Evolutionary conservation across 192 early-diverging fungal genomes (phyloP).

Genomic region (Backusella circina): DNA sequence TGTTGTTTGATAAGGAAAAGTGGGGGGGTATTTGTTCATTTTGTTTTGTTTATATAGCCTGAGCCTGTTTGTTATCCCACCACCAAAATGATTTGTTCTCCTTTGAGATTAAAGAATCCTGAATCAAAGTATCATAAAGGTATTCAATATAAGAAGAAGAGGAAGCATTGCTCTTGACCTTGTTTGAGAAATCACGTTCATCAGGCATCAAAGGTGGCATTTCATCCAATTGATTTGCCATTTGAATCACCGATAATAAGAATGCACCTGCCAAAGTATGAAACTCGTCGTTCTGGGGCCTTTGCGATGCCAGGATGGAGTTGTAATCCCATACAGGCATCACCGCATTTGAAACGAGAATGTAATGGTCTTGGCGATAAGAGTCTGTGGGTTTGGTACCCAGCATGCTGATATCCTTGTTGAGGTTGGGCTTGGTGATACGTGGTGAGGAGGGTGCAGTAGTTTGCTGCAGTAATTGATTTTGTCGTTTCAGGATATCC

Average conservation of each 20-base stretch:
- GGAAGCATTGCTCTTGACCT: not conserved
- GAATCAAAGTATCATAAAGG: constrained; percentile 27
- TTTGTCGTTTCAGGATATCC: constrained; percentile 28
- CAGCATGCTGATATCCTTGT: constrained; percentile 30
- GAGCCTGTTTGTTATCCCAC: constrained; percentile 12
- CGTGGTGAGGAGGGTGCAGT: not conserved
- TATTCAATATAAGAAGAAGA: constrained; percentile 21
- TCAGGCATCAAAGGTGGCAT: constrained; percentile 4
- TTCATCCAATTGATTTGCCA: not conserved
- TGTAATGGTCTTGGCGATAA: constrained; percentile 22
- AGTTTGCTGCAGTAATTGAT: constrained; percentile 23
- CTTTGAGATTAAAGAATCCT: constrained; percentile 9
- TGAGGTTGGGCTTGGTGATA: constrained; percentile 25
- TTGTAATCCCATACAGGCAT: constrained; percentile 25
- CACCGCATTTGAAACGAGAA: constrained; percentile 28
- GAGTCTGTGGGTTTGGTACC: constrained; percentile 29
- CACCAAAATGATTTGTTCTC: constrained; percentile 20
- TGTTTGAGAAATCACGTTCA: constrained; percentile 10
- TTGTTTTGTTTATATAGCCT: not conserved
- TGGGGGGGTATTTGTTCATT: not conserved
- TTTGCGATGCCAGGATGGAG: constrained; percentile 1
- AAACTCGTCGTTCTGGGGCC: not conserved
- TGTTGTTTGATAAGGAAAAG: not conserved
- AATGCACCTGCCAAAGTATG: not conserved
- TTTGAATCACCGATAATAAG: not conserved